Base-by-base conservation (phyloP, 129 eudicot species). In the Arctium lappa region DNA sequence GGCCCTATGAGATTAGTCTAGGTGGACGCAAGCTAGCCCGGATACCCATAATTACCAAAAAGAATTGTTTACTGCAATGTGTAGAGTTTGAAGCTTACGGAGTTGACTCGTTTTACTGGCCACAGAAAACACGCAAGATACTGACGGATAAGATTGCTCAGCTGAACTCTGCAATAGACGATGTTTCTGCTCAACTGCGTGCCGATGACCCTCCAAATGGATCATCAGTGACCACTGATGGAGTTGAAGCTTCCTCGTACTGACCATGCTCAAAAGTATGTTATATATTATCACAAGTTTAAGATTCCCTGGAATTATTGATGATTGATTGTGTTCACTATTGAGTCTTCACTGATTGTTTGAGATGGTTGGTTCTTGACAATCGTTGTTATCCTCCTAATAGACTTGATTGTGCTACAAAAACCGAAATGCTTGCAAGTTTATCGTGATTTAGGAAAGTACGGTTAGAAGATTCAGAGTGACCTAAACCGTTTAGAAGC, bases 141-240 rank as follows among this genome's bases (percentile, higher is more conserved):
- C 88, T 92, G 53, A 88, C 87, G 0, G 92, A 90, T 69, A 92
- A 92, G 91, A 92, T 92, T 63, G 89, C 84, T 29, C 97, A 92
- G 88, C 75, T 92, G 88, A 90, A 92, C 80, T 78, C 91, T 73
- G 94, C 97, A 11, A 92, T 92, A 37, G 97, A 92, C 16, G 94
- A 88, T 8, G 89, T 86, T 50, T 88, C 97, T 48, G 34, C 86
- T 63, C 94, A 92, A 74, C 70, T 92, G 37, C 91, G 88, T 46
- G 74, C 89, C 2, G 91, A 87, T 48, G 89, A 83, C 39, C 83
- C 86, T 44, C 89, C 90, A 75, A 86, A 85, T 27, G 88, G 85
- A 82, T 85, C 87, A 13, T 86, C 93, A n/a, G 89, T 88, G 37
- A 81, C 83, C 79, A 34, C 85, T 1, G 90, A 90, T 72, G 92